Conservation (phyloP, 352 stramenopile species). For the Aphanomyces cochlioides region DNA sequence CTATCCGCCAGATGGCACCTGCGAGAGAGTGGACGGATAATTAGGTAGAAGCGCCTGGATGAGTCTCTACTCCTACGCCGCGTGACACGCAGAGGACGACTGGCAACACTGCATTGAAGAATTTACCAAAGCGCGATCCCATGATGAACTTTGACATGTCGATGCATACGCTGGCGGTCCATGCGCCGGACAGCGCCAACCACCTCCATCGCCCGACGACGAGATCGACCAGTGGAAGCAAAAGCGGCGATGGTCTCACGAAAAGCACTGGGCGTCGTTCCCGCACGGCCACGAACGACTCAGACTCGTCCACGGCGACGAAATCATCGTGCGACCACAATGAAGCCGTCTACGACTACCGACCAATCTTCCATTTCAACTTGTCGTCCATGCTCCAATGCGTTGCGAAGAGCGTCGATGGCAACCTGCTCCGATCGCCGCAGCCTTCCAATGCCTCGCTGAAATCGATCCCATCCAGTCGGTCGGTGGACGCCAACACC, state of each 20-base stretch:
- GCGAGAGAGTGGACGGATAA: too few species aligned
- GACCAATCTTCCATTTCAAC: slow-evolving; percentile 12
- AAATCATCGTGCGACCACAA: not conserved
- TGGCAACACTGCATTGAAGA: not conserved
- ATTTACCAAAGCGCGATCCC: not conserved
- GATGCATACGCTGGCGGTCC: slow-evolving; percentile 3
- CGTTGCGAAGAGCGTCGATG: slow-evolving; percentile 12
- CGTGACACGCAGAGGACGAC: too few species aligned
- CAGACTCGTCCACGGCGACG: slow-evolving; percentile 1
- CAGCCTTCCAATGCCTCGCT: not conserved
- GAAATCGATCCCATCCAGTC: not conserved
- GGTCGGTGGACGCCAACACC: not conserved
- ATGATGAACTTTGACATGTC: slow-evolving; percentile 14
- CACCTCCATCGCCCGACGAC: slow-evolving; percentile 3
- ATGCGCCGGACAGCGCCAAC: slow-evolving; percentile 3
- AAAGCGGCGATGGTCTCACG: not conserved
- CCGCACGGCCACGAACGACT: slow-evolving; percentile 13
- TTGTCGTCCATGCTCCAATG: slow-evolving; percentile 9
- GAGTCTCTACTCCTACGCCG: too few species aligned
- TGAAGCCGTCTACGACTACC: slow-evolving; percentile 18
- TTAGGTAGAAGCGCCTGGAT: too few species aligned
- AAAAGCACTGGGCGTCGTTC: not conserved
- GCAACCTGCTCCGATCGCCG: not conserved
- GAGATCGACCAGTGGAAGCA: not conserved
- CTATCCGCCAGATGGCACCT: too few species aligned